phyloP scores from a whole-genome alignment of 1,284 basidiomycete species.

The Retiboletus flavoniger region DNA sequence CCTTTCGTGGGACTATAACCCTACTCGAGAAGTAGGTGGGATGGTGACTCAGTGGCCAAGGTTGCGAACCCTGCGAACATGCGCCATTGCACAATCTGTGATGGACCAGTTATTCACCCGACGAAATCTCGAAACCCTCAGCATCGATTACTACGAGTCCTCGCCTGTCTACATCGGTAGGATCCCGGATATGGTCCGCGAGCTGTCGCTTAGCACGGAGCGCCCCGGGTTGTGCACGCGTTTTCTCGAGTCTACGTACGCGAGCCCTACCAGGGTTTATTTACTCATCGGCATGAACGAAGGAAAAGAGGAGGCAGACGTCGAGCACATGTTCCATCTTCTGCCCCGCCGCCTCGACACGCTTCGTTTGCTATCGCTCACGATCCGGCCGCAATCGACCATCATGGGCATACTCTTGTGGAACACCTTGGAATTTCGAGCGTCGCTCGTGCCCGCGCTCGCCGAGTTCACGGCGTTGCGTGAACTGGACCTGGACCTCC shows the following conservation, averaged over 20 bases:
- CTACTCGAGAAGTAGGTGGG: constrained; percentile 4
- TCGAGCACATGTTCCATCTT: constrained; percentile 5
- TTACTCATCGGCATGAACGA: constrained; percentile 7
- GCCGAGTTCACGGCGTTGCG: constrained; percentile 9
- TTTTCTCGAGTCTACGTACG: constrained; percentile 4
- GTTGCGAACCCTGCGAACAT: constrained; percentile 5
- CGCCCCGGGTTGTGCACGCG: neutral
- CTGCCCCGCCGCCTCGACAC: constrained; percentile 12
- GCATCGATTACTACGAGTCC: constrained; percentile 2
- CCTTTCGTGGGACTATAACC: constrained; percentile 2
- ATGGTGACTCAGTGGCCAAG: constrained; percentile 18
- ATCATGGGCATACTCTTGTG: neutral
- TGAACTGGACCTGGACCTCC: constrained; percentile 16
- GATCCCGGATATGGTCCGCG: constrained; percentile 7
- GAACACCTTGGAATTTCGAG: neutral
- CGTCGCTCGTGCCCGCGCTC: constrained; percentile 2
- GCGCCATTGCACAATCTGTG: constrained; percentile 5
- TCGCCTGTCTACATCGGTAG: constrained; percentile 5
- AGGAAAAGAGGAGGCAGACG: neutral
- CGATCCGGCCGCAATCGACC: neutral
- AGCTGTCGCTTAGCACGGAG: constrained; percentile 3
- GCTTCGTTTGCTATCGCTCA: constrained; percentile 6
- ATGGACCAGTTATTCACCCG: constrained; percentile 11
- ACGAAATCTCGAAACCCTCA: constrained; percentile 2
- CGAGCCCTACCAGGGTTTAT: constrained; percentile 10